Base-by-base conservation (phyloP, 768 basidiomycete genomes). In the Krasilnikovozyma curviuscula region DNA sequence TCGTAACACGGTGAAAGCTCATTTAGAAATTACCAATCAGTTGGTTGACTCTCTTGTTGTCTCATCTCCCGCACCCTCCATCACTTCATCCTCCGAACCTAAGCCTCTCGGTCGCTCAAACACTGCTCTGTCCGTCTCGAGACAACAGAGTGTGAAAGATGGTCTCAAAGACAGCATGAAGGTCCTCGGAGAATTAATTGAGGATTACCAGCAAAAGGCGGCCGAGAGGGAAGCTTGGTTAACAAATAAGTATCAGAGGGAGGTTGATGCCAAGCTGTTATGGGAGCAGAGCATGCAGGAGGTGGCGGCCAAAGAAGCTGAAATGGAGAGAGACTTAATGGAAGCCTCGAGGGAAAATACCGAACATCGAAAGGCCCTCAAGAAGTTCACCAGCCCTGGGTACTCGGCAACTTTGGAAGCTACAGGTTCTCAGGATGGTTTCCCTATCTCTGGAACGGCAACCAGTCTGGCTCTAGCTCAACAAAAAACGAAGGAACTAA, bases 221-320 rank as follows among this genome's bases (percentile, higher is more conserved):
- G 69, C 70, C 47, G 78, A 79, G 49, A 70, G 89, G n/a, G 89
- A 93, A 54, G 71, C 73, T 41, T 93, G 63, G 55, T 61, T 65
- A 13, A 46, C 58, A 8, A 54, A 57, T 8, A 49, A 79, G 73
- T 88, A 76, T 69, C 71, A 70, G 48, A 65, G 69, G 27, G 73
- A 76, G 55, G 66, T 86, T 9, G 71, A 71, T 54, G 71, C 73
- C 23, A 81, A 85, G 59, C 67, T 60, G 10, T 68, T 86, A 24
- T 95, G 89, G 89, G 88, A 91, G 65, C 79, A 85, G 65, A 89
- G 82, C 61, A 63, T 95, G 58, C 76, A 79, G 46, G 74, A 76
- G 2, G 85, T 89, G 7, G 86, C 88, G 1, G 70, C 72, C 48
- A 83, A 91, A 61, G 85, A 86, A 14, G 83, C 84, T 58, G 71